phyloP scores from a whole-genome alignment of 140 eudicot species.

The Cichorium intybus region DNA sequence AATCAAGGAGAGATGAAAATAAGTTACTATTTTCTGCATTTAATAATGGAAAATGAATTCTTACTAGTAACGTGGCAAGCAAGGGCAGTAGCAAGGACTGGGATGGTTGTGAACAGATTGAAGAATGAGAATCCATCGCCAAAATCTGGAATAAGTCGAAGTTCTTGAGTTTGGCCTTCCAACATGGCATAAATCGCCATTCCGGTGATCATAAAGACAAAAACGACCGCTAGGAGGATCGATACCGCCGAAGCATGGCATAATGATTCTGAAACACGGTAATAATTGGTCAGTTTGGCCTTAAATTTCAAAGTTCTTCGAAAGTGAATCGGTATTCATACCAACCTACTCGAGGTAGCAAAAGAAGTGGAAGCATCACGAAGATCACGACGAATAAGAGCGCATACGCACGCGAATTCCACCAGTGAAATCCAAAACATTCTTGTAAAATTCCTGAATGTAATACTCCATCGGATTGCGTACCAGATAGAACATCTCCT shows the following conservation, averaged over 20 bases:
- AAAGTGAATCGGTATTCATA: neutral
- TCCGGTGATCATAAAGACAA: constrained; percentile 62
- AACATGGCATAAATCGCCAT: constrained; percentile 76
- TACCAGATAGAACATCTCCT: constrained; percentile 94
- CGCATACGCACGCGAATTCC: constrained; percentile 78
- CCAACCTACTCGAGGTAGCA: constrained; percentile 84
- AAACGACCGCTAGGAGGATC: constrained; percentile 71
- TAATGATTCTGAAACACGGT: constrained; percentile 58
- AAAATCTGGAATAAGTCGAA: constrained; percentile 70
- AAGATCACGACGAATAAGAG: constrained; percentile 60
- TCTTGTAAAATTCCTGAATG: constrained; percentile 89
- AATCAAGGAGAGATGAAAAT: neutral
- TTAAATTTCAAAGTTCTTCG: neutral
- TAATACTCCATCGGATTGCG: constrained; percentile 54
- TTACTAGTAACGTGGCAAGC: constrained; percentile 82
- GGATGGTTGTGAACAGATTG: constrained; percentile 74
- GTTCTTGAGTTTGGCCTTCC: constrained; percentile 55
- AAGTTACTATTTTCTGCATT: neutral
- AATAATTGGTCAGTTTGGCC: neutral
- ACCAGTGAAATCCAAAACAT: constrained; percentile 95
- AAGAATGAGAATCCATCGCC: constrained; percentile 41
- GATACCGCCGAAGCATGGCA: constrained; percentile 85
- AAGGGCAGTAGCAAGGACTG: constrained; percentile 77
- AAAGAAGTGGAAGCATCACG: constrained; percentile 70
- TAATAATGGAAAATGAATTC: neutral